A percentile compares a stretch with the other conserved stretches of the same genome.
Conservation (phyloP, 176 grass and related monocot species). For the Carex scoparia region DNA sequence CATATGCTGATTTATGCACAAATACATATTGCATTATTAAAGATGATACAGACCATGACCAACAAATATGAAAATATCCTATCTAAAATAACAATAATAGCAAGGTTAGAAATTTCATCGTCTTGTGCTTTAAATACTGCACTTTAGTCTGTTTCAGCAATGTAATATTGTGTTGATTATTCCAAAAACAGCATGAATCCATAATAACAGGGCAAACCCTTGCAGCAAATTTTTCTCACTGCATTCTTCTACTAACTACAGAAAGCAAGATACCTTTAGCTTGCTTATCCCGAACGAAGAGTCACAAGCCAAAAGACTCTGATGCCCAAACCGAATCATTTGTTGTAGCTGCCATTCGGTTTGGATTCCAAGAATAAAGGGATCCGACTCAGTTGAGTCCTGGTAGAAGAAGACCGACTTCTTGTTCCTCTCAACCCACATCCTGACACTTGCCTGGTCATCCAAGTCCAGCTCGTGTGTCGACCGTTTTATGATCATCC, state of each 20-base stretch:
- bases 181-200: neutral
- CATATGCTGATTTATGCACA: neutral
- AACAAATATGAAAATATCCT: neutral
- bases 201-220: neutral
- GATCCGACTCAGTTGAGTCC: slow-evolving; percentile 66
- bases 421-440: slow-evolving; percentile 88
- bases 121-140: neutral
- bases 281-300: slow-evolving; percentile 88
- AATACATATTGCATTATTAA: neutral
- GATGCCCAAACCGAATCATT: slow-evolving; percentile 85
- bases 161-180: neutral
- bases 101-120: neutral
- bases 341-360: slow-evolving; percentile 89
- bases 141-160: neutral
- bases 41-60: neutral
- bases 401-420: slow-evolving; percentile 85
- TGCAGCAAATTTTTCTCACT: neutral
- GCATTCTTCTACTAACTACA: neutral
- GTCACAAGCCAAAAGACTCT: slow-evolving; percentile 59
- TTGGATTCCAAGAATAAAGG: slow-evolving; percentile 80
- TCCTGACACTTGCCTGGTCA: slow-evolving; percentile 75
- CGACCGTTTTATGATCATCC: slow-evolving; percentile 94
- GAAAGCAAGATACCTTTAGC: slow-evolving; percentile 59
- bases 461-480: slow-evolving; percentile 88
- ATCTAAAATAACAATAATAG: neutral